Evolutionary conservation across 768 basidiomycete species (phyloP).

Genomic region (Naganishia friedmannii): DNA sequence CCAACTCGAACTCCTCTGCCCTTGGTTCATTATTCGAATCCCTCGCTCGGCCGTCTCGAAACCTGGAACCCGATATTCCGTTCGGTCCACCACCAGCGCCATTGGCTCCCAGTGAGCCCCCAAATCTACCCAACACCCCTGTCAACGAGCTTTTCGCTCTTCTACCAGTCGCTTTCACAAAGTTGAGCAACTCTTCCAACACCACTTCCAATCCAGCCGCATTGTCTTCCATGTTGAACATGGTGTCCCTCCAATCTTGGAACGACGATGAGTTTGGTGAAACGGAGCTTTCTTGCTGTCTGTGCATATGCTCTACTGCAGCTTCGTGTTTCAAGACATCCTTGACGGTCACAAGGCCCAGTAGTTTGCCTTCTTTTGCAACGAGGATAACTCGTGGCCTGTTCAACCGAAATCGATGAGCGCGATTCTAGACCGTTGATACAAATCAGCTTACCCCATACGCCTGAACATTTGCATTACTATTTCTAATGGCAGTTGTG

Average conservation of each 20-base stretch:
- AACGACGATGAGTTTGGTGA: conserved; percentile 13
- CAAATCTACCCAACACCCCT: conserved; percentile 12
- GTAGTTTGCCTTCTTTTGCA: conserved; percentile 74
- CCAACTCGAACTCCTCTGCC: conserved; percentile 10
- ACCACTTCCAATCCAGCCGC: conserved; percentile 38
- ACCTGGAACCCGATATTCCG: not conserved
- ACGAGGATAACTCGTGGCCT: conserved; percentile 97
- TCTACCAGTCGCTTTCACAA: conserved; percentile 18
- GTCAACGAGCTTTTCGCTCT: not conserved
- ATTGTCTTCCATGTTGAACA: conserved; percentile 34
- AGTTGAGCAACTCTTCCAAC: conserved; percentile 35
- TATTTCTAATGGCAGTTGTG: conserved; percentile 87
- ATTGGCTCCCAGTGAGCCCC: not conserved
- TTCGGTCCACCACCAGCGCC: not conserved
- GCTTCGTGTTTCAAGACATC: conserved; percentile 85
- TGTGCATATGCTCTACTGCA: conserved; percentile 45
- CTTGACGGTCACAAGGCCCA: conserved; percentile 89
- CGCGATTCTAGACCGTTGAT: not conserved
- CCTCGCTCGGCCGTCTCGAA: not conserved
- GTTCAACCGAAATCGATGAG: conserved; percentile 27
- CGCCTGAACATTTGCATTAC: conserved; percentile 96
- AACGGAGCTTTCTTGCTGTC: conserved; percentile 21
- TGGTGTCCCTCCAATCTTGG: conserved; percentile 31
- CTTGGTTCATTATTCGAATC: conserved; percentile 11
- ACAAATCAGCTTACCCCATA: conserved; percentile 72